Percentiles rank a stretch among this genome's conserved stretches.
Conservation (phyloP, 257 asterid genomes). For the Gardenia jasminoides region DNA sequence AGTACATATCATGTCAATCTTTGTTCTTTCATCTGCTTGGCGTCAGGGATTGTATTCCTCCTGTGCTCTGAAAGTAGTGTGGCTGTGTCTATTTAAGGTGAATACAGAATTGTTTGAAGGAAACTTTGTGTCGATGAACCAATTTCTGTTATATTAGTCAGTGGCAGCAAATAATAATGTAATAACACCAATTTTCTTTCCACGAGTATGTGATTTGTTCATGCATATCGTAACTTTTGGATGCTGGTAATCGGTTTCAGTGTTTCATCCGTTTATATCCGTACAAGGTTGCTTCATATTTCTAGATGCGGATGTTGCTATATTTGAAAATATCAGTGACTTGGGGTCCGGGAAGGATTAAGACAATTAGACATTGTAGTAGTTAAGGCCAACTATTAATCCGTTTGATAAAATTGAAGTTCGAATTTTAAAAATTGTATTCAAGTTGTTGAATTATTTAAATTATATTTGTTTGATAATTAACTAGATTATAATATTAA, state of each 20-base stretch:
- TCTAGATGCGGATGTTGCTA: no score
- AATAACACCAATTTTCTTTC: neutral
- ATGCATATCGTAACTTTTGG: neutral
- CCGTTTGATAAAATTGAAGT: no score
- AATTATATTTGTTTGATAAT: no score
- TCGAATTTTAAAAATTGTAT: no score
- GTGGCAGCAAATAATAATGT: neutral
- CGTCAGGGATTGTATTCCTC: neutral
- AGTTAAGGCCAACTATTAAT: no score
- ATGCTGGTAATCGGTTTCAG: neutral
- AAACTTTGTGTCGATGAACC: neutral
- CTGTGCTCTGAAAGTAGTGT: neutral
- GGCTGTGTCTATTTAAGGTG: neutral
- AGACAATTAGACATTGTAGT: no score
- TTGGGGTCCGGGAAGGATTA: no score
- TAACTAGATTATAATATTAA: no score
- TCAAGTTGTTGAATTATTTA: no score
- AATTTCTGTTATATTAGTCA: neutral
- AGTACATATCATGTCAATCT: neutral
- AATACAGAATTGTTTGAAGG: neutral
- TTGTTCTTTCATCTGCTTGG: neutral
- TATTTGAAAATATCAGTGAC: no score
- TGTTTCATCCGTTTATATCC: no score
- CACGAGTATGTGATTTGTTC: neutral
- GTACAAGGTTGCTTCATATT: no score